Conservation (phyloP, 1,284 basidiomycete species). For the Tilletia indica region DNA sequence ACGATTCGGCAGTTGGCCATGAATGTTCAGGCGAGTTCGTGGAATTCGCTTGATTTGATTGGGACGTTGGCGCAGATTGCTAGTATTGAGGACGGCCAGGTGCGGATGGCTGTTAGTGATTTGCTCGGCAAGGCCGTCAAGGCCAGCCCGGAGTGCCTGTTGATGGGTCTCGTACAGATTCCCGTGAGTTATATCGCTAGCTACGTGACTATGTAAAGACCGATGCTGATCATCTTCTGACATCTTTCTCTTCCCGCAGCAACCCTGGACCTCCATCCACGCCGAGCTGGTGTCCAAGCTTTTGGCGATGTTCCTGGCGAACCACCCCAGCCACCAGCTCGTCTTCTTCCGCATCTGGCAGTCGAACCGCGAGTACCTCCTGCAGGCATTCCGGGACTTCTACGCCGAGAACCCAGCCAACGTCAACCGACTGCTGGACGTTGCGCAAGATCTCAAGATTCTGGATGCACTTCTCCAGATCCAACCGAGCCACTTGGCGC, state of each 20-base stretch:
- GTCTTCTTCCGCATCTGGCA: conserved; percentile 97
- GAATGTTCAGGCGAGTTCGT: conserved; percentile 76
- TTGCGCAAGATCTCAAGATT: conserved; percentile 90
- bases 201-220: no score
- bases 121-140: conserved; percentile 54
- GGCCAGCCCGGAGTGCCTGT: conserved; percentile 87
- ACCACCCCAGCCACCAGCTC: conserved; percentile 88
- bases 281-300: conserved; percentile 81
- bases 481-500: conserved; percentile 74
- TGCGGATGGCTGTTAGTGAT: conserved; percentile 44
- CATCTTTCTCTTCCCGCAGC: conserved; percentile 11
- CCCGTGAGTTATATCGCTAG: conserved; percentile 64
- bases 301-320: conserved; percentile 83
- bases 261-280: conserved; percentile 83
- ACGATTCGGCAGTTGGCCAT: conserved; percentile 80
- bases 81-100: conserved; percentile 71
- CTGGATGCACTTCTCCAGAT: conserved; percentile 84
- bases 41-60: conserved; percentile 90
- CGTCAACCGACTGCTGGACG: conserved; percentile 88
- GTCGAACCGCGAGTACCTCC: conserved; percentile 78
- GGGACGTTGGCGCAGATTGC: conserved; percentile 83
- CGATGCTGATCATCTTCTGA: conserved; percentile 53
- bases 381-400: conserved; percentile 82
- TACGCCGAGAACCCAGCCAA: conserved; percentile 90
- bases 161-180: conserved; percentile 88